Evolutionary conservation across 371 early-diverging fungal genomes (phyloP).

Genomic region (Basidiobolus heterosporus): DNA sequence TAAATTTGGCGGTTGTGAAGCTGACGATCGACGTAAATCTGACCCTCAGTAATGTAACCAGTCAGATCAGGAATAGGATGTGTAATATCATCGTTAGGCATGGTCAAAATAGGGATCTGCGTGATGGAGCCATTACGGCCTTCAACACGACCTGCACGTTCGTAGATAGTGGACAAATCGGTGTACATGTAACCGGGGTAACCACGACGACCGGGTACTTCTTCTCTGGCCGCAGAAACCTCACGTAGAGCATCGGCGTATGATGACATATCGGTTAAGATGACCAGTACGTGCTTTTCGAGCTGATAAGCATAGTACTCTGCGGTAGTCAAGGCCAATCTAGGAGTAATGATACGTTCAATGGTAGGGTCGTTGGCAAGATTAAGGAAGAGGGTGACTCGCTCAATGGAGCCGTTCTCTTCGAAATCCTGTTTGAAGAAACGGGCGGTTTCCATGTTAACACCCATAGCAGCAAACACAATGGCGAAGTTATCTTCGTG

Average conservation of each 20-base stretch:
- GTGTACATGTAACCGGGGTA: constrained; percentile 99
- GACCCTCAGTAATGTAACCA: constrained; percentile 99
- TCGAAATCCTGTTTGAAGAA: constrained; percentile 99
- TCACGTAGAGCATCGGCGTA: constrained; percentile 99
- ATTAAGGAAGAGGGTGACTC: constrained; percentile 98
- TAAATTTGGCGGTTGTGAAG: constrained; percentile 99
- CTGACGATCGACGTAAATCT: constrained; percentile 99
- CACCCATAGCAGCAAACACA: constrained; percentile 99
- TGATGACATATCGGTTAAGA: constrained; percentile 99
- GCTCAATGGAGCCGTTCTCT: constrained; percentile 97
- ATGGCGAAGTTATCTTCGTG: constrained; percentile 99
- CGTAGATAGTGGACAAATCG: constrained; percentile 99
- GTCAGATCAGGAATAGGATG: constrained; percentile 99
- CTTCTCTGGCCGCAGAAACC: constrained; percentile 98
- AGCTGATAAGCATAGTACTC: constrained; percentile 99
- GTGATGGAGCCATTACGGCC: constrained; percentile 99
- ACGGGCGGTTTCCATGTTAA: constrained; percentile 99
- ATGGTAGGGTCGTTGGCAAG: constrained; percentile 99
- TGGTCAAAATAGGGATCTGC: constrained; percentile 99
- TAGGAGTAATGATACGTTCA: constrained; percentile 99
- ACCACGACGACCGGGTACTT: constrained; percentile 99
- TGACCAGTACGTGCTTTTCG: constrained; percentile 99
- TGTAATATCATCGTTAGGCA: constrained; percentile 99
- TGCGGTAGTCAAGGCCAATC: constrained; percentile 97
- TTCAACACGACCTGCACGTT: constrained; percentile 98